A percentile compares a stretch with the other conserved stretches of the same genome.
Conservation (phyloP, 140 eudicot species). For the Senecio squalidus region DNA sequence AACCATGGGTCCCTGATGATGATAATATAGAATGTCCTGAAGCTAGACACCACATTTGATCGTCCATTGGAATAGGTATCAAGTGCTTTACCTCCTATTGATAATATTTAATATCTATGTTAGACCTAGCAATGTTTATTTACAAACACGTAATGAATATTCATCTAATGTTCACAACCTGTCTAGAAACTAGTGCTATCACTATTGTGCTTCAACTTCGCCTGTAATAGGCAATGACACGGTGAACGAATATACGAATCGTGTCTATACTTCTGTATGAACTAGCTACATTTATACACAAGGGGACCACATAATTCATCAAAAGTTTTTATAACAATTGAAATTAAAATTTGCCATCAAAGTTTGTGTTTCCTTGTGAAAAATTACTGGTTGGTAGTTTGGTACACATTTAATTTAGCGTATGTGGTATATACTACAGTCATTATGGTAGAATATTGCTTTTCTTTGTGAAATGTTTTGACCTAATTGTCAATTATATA, state of each 20-base stretch:
- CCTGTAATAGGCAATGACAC: not conserved
- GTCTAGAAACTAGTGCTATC: not conserved
- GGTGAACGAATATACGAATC: not conserved
- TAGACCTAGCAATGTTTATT: no score
- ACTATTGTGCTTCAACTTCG: not conserved
- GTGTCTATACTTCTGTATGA: not conserved
- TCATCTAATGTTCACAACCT: not conserved
- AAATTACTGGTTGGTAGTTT: no score
- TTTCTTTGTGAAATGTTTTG: no score
- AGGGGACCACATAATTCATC: not conserved
- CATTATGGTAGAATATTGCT: no score
- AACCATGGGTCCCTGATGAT: conserved; percentile 68
- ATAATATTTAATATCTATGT: not conserved
- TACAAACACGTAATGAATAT: not conserved
- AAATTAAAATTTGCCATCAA: no score
- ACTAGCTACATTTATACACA: not conserved
- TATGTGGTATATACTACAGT: not conserved
- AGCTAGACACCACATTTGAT: conserved; percentile 76
- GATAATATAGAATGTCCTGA: conserved; percentile 58
- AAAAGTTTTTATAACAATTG: no score
- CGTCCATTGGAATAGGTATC: conserved; percentile 71
- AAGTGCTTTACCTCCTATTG: not conserved
- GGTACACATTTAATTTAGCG: no score
- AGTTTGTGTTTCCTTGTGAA: no score
- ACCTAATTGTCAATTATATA: conserved; percentile 17